Evolutionary conservation across 495 filamentous ascomycete species (phyloP).

Genomic region (Aspergillus baeticus): DNA sequence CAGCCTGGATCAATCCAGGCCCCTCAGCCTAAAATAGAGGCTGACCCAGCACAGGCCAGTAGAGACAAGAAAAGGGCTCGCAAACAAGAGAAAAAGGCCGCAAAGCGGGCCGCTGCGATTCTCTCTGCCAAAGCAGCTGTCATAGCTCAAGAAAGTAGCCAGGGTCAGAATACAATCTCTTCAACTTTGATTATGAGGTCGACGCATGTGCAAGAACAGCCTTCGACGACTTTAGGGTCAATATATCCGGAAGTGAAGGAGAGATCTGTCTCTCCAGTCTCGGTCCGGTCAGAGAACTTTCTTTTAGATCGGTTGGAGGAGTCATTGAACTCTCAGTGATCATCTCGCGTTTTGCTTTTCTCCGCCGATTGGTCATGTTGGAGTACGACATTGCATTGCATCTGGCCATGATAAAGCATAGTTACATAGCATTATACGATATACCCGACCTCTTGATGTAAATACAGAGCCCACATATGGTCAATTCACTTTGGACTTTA

Average conservation of each 20-base stretch:
- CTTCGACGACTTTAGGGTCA: background rate
- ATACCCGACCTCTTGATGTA: constrained; percentile 8
- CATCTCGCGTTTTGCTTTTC: background rate
- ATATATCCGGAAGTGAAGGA: background rate
- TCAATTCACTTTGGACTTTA: no score
- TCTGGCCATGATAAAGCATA: background rate
- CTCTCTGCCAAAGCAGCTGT: background rate
- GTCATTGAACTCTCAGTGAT: constrained; percentile 7
- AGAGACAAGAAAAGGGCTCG: constrained; percentile 18
- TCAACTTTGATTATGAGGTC: no score
- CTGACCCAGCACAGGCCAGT: constrained; percentile 10
- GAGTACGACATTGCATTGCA: background rate
- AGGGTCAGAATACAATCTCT: background rate
- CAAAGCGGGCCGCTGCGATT: background rate
- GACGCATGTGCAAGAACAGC: no score
- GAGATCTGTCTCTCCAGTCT: constrained; percentile 21
- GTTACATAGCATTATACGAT: constrained; percentile 7
- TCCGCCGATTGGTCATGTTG: background rate
- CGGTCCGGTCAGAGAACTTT: constrained; percentile 23
- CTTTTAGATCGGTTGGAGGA: constrained; percentile 32
- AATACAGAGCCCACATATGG: background rate
- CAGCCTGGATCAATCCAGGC: background rate
- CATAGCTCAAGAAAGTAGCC: background rate
- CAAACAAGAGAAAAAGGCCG: constrained; percentile 23
- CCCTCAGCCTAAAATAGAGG: background rate